Base-by-base conservation (phyloP, 768 basidiomycete species). In the Pseudohyphozyma bogoriensis region DNA sequence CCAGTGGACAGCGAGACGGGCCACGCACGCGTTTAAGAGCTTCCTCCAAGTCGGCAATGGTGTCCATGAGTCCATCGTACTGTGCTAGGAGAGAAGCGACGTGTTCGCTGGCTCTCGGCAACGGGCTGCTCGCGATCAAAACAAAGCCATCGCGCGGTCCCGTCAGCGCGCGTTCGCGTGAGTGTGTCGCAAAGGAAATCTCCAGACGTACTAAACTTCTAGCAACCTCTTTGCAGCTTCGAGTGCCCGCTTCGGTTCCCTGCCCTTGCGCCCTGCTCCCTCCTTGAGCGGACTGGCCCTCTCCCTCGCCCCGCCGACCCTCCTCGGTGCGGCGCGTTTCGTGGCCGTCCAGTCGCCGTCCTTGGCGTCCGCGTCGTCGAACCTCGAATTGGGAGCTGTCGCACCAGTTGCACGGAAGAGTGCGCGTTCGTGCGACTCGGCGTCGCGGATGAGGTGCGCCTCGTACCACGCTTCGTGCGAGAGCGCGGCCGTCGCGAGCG, bases 171-270 rank as follows among this genome's bases (percentile, higher is more conserved):
- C 32, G 24, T 16, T 12, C 33, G 18, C 18, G 31, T n/a, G n/a
- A n/a, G n/a, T n/a, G n/a, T n/a, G n/a, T n/a, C n/a, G n/a, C n/a
- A n/a, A n/a, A n/a, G n/a, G n/a, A n/a, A n/a, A n/a, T n/a, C n/a
- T n/a, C n/a, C n/a, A n/a, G 47, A 64, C 68, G 39, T 52, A 67
- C 68, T 69, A 69, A 44, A 60, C n/a, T 33, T 69, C 56, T 31
- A 69, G 51, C 11, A 69, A 50, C n/a, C 58, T 58, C 56, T 56
- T 39, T 4, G 68, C 68, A 22, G 66, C 66, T 10, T 46, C n/a
- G 12, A 69, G 39, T 20, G 62, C 65, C 18, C 62, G 18, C 22
- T 56, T 64, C 8, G 66, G 50, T 29, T 64, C 64, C 15, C 49
- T 51, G 12, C 13, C n/a, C 20, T 24, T 49, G 39, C 24, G 7